Conservation (phyloP, 441 rosid species). For the Pelargonium myrrhifolium region DNA sequence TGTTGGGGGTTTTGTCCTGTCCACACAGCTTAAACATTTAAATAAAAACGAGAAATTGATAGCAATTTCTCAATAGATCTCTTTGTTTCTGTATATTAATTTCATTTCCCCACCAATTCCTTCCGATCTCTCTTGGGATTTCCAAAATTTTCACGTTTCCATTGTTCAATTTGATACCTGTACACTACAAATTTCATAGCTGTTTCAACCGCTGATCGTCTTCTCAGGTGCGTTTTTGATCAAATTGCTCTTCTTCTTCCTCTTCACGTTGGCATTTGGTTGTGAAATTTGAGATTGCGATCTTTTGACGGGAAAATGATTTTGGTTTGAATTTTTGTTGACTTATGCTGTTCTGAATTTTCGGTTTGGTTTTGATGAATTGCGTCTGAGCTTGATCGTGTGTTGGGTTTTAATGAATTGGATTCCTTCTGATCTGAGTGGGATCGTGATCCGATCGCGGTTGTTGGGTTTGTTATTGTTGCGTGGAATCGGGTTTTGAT, state of each 20-base stretch:
- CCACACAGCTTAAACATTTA: neutral
- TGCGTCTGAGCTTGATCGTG: neutral
- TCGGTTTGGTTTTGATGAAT: neutral
- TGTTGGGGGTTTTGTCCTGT: slow-evolving; percentile 3
- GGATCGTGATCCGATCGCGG: slow-evolving; percentile 1
- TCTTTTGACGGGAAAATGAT: neutral
- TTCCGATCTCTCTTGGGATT: neutral
- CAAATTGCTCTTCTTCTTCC: neutral
- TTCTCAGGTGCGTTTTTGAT: neutral
- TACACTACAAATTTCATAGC: neutral
- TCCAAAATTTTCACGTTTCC: neutral
- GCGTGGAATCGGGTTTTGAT: neutral
- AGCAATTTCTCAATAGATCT: neutral
- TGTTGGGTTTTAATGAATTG: neutral
- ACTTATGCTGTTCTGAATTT: neutral
- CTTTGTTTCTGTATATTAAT: neutral
- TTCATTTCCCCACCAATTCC: neutral
- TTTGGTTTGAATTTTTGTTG: neutral
- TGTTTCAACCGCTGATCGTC: neutral
- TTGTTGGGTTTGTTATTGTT: neutral
- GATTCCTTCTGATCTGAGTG: neutral
- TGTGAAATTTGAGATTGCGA: neutral
- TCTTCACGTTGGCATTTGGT: neutral
- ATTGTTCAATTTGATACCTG: neutral
- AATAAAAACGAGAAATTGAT: neutral